These are phyloP conservation scores for Coniosporium tulheliwenetii DNA, from an alignment of 2,329 filamentous ascomycete species.

Conservation along the genomic window DNA sequence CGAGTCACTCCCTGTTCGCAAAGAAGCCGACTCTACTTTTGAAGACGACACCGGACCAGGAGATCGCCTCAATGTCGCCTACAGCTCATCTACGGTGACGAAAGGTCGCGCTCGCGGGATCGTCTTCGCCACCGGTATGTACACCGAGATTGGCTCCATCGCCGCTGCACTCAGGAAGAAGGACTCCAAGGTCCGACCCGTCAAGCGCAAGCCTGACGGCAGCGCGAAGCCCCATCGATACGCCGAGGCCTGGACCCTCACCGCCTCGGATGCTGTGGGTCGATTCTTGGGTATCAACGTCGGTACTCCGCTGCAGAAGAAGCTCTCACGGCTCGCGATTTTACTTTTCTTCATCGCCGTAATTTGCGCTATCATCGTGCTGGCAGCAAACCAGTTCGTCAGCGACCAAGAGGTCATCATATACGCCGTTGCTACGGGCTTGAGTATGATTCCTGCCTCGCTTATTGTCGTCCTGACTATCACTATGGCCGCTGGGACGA, in stretches of 20 bases:
- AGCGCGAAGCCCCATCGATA: conserved; percentile 16
- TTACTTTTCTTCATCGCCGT: conserved; percentile 62
- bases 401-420: conserved; percentile 45
- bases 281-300: conserved; percentile 50
- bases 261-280: conserved; percentile 41
- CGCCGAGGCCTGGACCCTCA: conserved; percentile 35
- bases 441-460: conserved; percentile 46
- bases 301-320: conserved; percentile 73
- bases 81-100: conserved; percentile 57
- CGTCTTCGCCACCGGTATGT: conserved; percentile 55
- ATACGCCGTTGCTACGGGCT: conserved; percentile 45
- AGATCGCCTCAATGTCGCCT: conserved; percentile 55
- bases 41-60: conserved; percentile 41
- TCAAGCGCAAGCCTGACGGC: conserved; percentile 23
- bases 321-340: conserved; percentile 72
- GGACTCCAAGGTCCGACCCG: conserved; percentile 16
- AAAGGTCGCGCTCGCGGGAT: conserved; percentile 54
- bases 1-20: conserved; percentile 54
- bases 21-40: conserved; percentile 43
- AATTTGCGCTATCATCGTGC: conserved; percentile 52
- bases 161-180: conserved; percentile 51
- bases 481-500: conserved; percentile 39
- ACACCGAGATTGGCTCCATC: conserved; percentile 61
- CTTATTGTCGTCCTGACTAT: conserved; percentile 22
- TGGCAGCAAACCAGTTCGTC: conserved; percentile 46